These are phyloP conservation scores for Penicillium sp. DNA, from an alignment of 2,329 filamentous ascomycete genomes.

Conservation along the genomic window DNA sequence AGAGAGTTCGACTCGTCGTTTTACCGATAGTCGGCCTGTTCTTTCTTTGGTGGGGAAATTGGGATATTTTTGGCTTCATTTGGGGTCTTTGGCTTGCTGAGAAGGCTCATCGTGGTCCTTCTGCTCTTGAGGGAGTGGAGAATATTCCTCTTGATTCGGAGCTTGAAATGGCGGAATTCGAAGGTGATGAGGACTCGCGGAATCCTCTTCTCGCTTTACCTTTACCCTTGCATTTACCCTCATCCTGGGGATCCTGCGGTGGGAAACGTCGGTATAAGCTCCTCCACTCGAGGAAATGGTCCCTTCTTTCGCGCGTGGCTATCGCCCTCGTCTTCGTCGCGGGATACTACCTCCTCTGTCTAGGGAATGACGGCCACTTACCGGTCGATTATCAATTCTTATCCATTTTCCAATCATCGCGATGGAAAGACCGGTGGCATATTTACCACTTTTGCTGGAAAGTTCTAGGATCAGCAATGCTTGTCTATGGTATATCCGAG, in stretches of 20 bases:
- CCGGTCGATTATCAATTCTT: slow-evolving; percentile 24
- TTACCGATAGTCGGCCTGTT: slow-evolving; percentile 13
- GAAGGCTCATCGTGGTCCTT: neutral
- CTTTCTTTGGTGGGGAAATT: slow-evolving; percentile 28
- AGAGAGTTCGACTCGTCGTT: slow-evolving; percentile 14
- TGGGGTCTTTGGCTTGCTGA: slow-evolving; percentile 28
- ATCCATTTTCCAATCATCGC: slow-evolving; percentile 12
- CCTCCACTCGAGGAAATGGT: neutral
- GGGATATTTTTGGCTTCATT: slow-evolving; percentile 28
- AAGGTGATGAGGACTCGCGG: neutral
- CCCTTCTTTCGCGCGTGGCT: slow-evolving; percentile 4
- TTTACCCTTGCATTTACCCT: neutral
- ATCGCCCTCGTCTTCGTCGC: slow-evolving; percentile 12
- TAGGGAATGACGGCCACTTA: slow-evolving; percentile 24
- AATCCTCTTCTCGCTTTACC: neutral
- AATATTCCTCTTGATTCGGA: neutral
- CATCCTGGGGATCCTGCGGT: neutral
- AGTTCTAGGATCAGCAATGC: slow-evolving; percentile 17
- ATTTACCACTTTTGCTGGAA: slow-evolving; percentile 27
- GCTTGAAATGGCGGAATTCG: slow-evolving; percentile 14
- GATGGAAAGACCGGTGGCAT: slow-evolving; percentile 25
- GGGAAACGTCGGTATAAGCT: neutral
- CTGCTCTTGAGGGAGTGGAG: too few species aligned
- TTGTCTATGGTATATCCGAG: slow-evolving; percentile 23
- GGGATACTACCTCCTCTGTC: slow-evolving; percentile 25